These are phyloP conservation scores for Penicillium lagena DNA, from an alignment of 495 filamentous ascomycete species.

Conservation along the genomic window DNA sequence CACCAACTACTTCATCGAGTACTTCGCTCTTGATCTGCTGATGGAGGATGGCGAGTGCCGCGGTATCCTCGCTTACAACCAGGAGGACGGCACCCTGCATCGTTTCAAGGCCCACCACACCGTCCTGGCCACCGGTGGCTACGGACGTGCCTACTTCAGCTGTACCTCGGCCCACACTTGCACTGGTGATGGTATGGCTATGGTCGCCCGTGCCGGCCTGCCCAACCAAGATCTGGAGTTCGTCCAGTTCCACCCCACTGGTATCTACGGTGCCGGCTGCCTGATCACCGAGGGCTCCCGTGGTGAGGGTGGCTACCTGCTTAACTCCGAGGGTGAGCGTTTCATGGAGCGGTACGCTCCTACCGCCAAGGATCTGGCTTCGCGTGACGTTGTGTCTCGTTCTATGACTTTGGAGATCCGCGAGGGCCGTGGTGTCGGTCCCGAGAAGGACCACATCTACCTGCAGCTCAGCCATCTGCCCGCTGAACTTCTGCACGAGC, in stretches of 20 bases:
- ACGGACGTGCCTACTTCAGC: constrained; percentile 94
- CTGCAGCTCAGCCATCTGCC: constrained; percentile 94
- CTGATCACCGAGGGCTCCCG: constrained; percentile 97
- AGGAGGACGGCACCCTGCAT: constrained; percentile 96
- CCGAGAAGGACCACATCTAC: constrained; percentile 96
- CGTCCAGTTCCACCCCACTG: constrained; percentile 98
- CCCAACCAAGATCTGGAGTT: constrained; percentile 99
- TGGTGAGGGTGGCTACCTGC: constrained; percentile 95
- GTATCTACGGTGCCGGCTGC: constrained; percentile 98
- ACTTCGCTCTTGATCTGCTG: constrained; percentile 90
- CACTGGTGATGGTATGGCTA: constrained; percentile 97
- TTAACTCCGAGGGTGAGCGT: constrained; percentile 94
- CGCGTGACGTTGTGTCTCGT: constrained; percentile 88
- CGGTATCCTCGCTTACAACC: constrained; percentile 94
- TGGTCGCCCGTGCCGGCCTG: constrained; percentile 95
- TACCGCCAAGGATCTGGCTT: constrained; percentile 92
- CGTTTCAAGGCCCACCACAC: constrained; percentile 94
- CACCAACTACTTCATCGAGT: constrained; percentile 99
- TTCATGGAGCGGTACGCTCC: constrained; percentile 99
- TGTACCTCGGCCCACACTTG: constrained; percentile 97
- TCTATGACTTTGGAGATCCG: constrained; percentile 98
- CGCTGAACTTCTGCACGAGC: constrained; percentile 83
- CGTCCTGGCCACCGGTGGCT: constrained; percentile 91
- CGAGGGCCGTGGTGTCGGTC: constrained; percentile 90
- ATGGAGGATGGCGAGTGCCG: constrained; percentile 96